Percentiles rank a stretch among this genome's conserved stretches.
Conservation (phyloP, 768 basidiomycete genomes). For the Cystofilobasidium macerans region DNA sequence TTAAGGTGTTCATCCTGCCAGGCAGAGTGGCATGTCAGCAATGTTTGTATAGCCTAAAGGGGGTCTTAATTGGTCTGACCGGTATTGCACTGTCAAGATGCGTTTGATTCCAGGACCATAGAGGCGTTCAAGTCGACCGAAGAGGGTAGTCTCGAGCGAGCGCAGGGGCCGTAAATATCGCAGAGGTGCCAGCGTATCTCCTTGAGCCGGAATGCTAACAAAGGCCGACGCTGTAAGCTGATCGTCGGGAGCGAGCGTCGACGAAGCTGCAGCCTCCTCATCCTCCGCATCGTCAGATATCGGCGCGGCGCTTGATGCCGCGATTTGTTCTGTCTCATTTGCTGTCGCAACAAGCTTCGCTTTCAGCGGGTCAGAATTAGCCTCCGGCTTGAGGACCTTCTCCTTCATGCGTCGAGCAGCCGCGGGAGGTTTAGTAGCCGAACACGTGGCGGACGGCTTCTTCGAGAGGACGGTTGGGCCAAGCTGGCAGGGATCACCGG, state of each 20-base stretch:
- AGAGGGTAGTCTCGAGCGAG: slow-evolving; percentile 76
- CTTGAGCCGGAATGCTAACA: neutral
- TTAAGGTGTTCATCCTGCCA: slow-evolving; percentile 70
- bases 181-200: neutral
- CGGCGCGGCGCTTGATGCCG: slow-evolving; percentile 25
- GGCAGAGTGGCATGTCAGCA: slow-evolving; percentile 3
- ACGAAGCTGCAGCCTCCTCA: slow-evolving; percentile 14
- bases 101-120: slow-evolving; percentile 72
- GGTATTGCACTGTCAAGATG: slow-evolving; percentile 80
- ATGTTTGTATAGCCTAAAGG: too few relatives aligned
- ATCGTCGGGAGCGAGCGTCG: neutral
- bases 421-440: too few relatives aligned
- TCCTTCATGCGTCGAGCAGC: too few relatives aligned
- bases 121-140: slow-evolving; percentile 80
- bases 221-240: neutral
- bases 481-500: slow-evolving; percentile 44
- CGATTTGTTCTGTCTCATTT: too few relatives aligned
- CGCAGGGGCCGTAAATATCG: slow-evolving; percentile 48
- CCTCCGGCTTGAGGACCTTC: too few relatives aligned
- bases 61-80: too few relatives aligned
- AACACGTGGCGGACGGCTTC: slow-evolving; percentile 31
- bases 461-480: slow-evolving; percentile 75
- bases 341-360: too few relatives aligned
- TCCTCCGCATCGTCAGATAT: too few relatives aligned
- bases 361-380: too few relatives aligned